Conservation (phyloP, 83 land plant genomes). For the Picea engelmannii region DNA sequence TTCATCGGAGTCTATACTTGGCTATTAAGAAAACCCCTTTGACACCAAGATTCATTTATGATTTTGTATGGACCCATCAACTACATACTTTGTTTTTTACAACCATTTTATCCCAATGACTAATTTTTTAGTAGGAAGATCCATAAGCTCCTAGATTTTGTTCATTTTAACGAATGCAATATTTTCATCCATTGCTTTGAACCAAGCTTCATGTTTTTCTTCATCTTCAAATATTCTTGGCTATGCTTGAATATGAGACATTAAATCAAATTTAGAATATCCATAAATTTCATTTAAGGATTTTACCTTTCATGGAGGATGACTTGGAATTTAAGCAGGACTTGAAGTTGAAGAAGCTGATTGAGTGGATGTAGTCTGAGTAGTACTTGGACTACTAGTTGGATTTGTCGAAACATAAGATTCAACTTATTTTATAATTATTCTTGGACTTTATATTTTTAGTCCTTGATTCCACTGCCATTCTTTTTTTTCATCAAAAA, state of each 20-base stretch:
- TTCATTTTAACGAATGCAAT: conserved; percentile 1
- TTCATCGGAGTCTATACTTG: conserved; percentile 10
- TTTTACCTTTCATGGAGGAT: too few relatives aligned
- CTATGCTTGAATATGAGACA: not conserved
- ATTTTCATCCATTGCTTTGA: conserved; percentile 13
- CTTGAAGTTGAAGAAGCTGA: too few relatives aligned
- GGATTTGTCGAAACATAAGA: too few relatives aligned
- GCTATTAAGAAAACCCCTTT: conserved; percentile 5
- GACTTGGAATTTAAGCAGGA: too few relatives aligned
- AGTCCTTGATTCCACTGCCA: too few relatives aligned
- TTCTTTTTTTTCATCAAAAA: not conserved
- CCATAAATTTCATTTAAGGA: too few relatives aligned
- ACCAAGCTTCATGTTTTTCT: not conserved
- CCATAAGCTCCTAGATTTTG: not conserved
- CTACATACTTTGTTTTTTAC: conserved; percentile 4
- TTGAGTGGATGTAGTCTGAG: too few relatives aligned
- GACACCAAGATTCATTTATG: conserved; percentile 11
- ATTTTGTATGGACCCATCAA: conserved; percentile 4
- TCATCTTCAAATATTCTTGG: not conserved
- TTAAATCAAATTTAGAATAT: too few relatives aligned
- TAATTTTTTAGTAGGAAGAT: not conserved
- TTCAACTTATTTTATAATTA: too few relatives aligned
- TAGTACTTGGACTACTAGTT: too few relatives aligned
- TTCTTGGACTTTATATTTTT: too few relatives aligned
- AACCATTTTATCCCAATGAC: conserved; percentile 19